phyloP scores from a whole-genome alignment of 805 yeast genomes.

The Myxozyma geophila region DNA sequence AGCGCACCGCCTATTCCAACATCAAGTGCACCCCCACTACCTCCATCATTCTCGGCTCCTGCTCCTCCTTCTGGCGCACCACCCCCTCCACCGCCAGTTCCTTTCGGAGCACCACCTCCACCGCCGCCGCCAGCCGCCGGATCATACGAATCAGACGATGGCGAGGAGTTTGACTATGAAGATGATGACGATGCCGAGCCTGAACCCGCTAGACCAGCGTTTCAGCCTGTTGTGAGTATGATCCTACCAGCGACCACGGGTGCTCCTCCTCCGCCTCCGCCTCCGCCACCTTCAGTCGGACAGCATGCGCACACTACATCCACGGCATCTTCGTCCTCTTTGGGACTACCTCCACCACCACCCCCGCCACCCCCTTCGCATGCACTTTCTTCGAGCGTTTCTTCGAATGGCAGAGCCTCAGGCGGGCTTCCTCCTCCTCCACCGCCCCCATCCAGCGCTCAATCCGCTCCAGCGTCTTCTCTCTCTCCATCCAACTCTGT shows the following conservation, averaged over 20 bases:
- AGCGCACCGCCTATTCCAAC: constrained; percentile 6
- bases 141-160: constrained; percentile 18
- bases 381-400: constrained; percentile 44
- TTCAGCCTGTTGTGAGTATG: constrained; percentile 13
- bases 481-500: constrained; percentile 21
- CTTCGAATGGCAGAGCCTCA: constrained; percentile 19
- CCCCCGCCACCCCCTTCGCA: constrained; percentile 45
- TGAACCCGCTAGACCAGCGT: constrained; percentile 1
- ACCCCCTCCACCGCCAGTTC: constrained; percentile 29
- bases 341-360: constrained; percentile 35
- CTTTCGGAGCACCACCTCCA: constrained; percentile 28
- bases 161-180: constrained; percentile 10
- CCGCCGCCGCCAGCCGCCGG: constrained; percentile 33
- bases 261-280: constrained; percentile 41
- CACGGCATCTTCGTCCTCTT: constrained; percentile 1
- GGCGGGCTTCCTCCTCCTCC: constrained; percentile 39
- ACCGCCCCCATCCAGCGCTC: constrained; percentile 40
- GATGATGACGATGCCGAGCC: constrained; percentile 8
- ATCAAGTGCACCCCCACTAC: constrained; percentile 36
- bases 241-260: constrained; percentile 7
- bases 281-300: constrained; percentile 43
- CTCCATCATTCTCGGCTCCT: constrained; percentile 15
- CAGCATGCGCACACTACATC: constrained; percentile 3
- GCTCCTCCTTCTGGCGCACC: constrained; percentile 34
- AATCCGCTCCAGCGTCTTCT: constrained; percentile 7